A percentile compares a stretch with the other conserved stretches of the same genome.
phyloP scores from a whole-genome alignment of 2,329 filamentous ascomycete species.

The Aureobasidium sp. region DNA sequence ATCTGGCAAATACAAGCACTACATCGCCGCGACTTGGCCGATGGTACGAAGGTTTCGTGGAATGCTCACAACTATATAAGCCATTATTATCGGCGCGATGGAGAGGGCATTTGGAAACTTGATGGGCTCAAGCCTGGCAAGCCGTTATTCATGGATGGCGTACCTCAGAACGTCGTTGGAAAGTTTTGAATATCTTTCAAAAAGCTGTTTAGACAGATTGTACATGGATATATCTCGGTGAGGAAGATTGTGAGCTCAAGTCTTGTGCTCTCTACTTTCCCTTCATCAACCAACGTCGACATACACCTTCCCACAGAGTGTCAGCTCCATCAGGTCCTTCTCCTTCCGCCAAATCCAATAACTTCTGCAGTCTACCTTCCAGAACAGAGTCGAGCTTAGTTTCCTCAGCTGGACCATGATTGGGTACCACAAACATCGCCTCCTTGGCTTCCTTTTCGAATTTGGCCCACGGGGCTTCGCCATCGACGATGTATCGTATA shows the following conservation, averaged over 20 bases:
- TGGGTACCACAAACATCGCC: not conserved
- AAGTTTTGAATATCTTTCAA: too few species aligned
- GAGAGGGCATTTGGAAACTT: not conserved
- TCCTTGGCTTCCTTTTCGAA: not conserved
- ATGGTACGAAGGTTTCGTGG: not conserved
- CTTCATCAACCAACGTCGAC: conserved; percentile 13
- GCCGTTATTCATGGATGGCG: not conserved
- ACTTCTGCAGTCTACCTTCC: not conserved
- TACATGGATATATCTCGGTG: too few species aligned
- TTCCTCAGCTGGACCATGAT: not conserved
- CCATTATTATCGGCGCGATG: not conserved
- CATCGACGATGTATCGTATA: conserved; percentile 10
- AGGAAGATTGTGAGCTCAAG: too few species aligned
- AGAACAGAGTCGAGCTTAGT: not conserved
- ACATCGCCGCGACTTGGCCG: not conserved
- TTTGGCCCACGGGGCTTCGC: conserved; percentile 13
- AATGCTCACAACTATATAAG: not conserved
- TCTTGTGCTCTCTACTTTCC: conserved; percentile 10
- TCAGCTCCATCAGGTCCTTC: conserved; percentile 7
- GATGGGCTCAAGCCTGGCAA: not conserved
- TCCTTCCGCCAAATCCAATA: not conserved
- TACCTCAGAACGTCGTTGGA: not conserved
- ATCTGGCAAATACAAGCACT: not conserved
- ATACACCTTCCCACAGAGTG: conserved; percentile 15
- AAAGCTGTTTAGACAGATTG: too few species aligned